Evolutionary conservation across 2,329 filamentous ascomycete genomes (phyloP), one percentile per base, ranked within the genome.

Genomic region (Grosmannia serpens): DNA sequence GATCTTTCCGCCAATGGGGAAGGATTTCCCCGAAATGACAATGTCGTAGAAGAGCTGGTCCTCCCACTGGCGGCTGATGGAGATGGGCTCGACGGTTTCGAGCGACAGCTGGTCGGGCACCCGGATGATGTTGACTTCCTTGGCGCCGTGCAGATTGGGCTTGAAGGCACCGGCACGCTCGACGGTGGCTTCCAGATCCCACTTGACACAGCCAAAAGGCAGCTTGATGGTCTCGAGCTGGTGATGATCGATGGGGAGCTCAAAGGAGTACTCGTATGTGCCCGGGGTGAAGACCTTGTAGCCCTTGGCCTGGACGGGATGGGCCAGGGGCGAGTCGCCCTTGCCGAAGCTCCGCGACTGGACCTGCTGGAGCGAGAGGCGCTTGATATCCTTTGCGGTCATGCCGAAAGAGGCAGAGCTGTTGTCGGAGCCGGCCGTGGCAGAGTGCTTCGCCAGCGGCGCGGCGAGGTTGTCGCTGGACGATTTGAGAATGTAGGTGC

Each of bases 41-140:
- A 96, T 96, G 67, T 96, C 91, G 73, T 96, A 96, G 67, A 95
- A 90, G 35, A 96, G 77, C 67, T 96, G 91, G 65, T 96, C 91
- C 69, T 96, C 91, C 91, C 91, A 96, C 62, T 89, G 91, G 24
- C 91, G 80, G 63, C 88, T 92, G 67, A 96, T 96, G 13, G 91
- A 92, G 66, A 96, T 96, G 3, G 91, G 91, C 68, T 96, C 91
- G 29, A 91, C 87, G 70, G 90, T 90, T 70, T 96, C 91, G 27
- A 96, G 76, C 0, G 91, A 96, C 52, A 91, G 83, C 71, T 95
- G 90, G 54, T 92, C 84, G 0, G 91, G 91, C 4, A 94, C 85
- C 51, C 91, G 86, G 57, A 96, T 89, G 53, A 96, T 83, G 10
- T 81, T 82, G 3, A 96, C 85, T 70, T 96, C 91, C 69, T 91